phyloP scores from a whole-genome alignment of 1,284 basidiomycete genomes.

The Dichomitus squalens region DNA sequence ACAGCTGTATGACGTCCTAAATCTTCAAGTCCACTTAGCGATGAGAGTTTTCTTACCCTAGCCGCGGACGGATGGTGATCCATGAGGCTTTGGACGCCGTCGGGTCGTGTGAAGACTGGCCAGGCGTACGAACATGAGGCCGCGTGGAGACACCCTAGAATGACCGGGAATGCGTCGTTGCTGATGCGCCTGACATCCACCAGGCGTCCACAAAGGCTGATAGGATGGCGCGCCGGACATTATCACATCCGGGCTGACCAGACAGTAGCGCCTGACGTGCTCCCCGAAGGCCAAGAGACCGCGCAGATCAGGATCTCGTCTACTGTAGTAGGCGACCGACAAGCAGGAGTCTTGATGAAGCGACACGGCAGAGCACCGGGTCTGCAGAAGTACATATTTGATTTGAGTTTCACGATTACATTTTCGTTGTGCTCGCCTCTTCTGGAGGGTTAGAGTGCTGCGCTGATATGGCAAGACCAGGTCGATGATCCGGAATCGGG shows the following conservation, averaged over 20 bases:
- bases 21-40: background rate
- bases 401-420: background rate
- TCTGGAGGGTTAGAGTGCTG: background rate
- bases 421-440: background rate
- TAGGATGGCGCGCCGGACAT: too few relatives aligned
- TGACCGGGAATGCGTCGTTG: background rate
- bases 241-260: background rate
- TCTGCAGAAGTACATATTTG: background rate
- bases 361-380: background rate
- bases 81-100: conserved; percentile 3
- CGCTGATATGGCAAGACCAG: conserved; percentile 5
- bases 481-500: conserved; percentile 2
- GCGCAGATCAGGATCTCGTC: too few relatives aligned
- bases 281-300: background rate
- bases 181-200: background rate
- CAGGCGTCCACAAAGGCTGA: too few relatives aligned
- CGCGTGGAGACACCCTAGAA: background rate
- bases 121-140: conserved; percentile 1
- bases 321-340: too few relatives aligned
- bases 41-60: background rate
- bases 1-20: too few relatives aligned
- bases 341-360: background rate
- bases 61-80: conserved; percentile 3
- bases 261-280: background rate
- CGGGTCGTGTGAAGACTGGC: conserved; percentile 1